Evolutionary conservation across 495 filamentous ascomycete genomes (phyloP).

Genomic region (Penicillium turbatum): DNA sequence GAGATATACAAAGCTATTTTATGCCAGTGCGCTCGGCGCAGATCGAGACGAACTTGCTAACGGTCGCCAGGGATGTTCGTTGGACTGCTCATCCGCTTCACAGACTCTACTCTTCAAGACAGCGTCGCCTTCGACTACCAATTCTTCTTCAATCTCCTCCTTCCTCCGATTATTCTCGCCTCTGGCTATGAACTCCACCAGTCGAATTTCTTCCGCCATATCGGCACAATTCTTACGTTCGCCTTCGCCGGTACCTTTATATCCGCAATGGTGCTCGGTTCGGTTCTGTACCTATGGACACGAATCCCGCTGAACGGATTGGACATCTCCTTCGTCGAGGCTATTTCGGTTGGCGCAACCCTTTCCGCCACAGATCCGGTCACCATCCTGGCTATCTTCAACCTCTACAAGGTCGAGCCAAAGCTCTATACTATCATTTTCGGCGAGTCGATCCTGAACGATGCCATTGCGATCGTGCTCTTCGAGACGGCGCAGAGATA

Average conservation of each 20-base stretch:
- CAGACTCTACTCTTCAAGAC: slow-evolving; percentile 74
- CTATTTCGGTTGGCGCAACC: slow-evolving; percentile 91
- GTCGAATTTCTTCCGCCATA: slow-evolving; percentile 97
- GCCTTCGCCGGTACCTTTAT: slow-evolving; percentile 97
- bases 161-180: slow-evolving; percentile 94
- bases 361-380: slow-evolving; percentile 96
- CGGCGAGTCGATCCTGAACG: slow-evolving; percentile 95
- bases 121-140: slow-evolving; percentile 96
- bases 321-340: slow-evolving; percentile 84
- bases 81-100: slow-evolving; percentile 80
- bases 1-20: background rate
- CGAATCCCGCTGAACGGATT: slow-evolving; percentile 79
- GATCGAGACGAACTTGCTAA: background rate
- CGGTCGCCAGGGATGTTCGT: slow-evolving; percentile 79
- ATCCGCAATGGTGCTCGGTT: slow-evolving; percentile 85
- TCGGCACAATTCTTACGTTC: slow-evolving; percentile 97
- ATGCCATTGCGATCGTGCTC: slow-evolving; percentile 95
- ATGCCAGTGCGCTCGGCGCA: background rate
- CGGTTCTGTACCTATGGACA: slow-evolving; percentile 85
- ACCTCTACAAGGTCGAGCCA: slow-evolving; percentile 96
- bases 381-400: slow-evolving; percentile 97
- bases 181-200: slow-evolving; percentile 98
- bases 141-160: slow-evolving; percentile 97
- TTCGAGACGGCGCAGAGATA: slow-evolving; percentile 97
- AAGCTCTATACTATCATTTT: slow-evolving; percentile 98